phyloP scores from a whole-genome alignment of 805 yeast species.

The Lachancea nothofagi region DNA sequence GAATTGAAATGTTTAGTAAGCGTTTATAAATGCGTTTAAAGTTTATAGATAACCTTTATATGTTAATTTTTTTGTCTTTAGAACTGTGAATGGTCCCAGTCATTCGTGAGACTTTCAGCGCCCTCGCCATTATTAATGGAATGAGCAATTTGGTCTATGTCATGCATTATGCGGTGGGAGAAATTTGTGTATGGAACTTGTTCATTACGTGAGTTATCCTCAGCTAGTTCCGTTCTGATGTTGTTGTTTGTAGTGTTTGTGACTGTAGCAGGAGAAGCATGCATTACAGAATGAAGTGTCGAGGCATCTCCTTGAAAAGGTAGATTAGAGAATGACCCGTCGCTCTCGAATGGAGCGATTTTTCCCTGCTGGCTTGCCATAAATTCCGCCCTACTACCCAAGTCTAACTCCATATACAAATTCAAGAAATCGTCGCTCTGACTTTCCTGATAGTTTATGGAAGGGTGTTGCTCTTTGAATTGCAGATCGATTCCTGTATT shows the following conservation, averaged over 20 bases:
- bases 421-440: conserved; percentile 15
- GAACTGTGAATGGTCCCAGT: conserved; percentile 4
- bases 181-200: conserved; percentile 7
- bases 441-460: background rate
- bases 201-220: conserved; percentile 6
- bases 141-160: conserved; percentile 11
- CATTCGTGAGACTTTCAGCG: background rate
- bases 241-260: conserved; percentile 4
- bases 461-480: background rate
- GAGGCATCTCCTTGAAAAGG: conserved; percentile 9
- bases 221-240: conserved; percentile 2
- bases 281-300: conserved; percentile 10
- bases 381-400: conserved; percentile 12
- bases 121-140: conserved; percentile 9
- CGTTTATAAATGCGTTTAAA: conserved; percentile 1
- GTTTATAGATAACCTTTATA: conserved; percentile 6
- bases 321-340: background rate
- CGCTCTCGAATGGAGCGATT: conserved; percentile 1
- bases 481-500: background rate
- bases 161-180: conserved; percentile 12
- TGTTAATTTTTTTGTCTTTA: background rate
- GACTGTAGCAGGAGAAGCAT: conserved; percentile 12
- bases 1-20: background rate
- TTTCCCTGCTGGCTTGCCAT: conserved; percentile 14
- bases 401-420: conserved; percentile 25